A percentile compares a stretch with the other conserved stretches of the same genome.
These are phyloP conservation scores for Tolypocladium cylindrosporum DNA, from an alignment of 2,329 filamentous ascomycete genomes.

Conservation along the genomic window DNA sequence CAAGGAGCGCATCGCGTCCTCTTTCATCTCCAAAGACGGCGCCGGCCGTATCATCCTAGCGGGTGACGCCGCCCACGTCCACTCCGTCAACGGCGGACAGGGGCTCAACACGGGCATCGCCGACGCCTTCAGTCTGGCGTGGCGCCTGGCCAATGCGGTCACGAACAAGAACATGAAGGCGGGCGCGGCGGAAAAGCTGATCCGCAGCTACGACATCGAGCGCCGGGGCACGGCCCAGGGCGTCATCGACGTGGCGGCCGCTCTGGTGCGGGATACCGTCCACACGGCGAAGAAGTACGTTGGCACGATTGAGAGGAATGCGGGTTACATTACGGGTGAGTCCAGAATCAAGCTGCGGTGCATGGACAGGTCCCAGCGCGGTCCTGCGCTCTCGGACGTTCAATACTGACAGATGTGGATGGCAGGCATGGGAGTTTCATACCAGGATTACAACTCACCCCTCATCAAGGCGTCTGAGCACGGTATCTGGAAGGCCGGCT, in stretches of 20 bases:
- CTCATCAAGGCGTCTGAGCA: slow-evolving; percentile 20
- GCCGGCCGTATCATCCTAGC: slow-evolving; percentile 38
- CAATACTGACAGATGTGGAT: background rate
- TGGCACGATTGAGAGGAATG: slow-evolving; percentile 34
- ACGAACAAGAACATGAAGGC: slow-evolving; percentile 12
- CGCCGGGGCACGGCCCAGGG: slow-evolving; percentile 30
- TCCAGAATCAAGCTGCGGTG: background rate
- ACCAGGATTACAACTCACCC: slow-evolving; percentile 22
- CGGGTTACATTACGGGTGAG: slow-evolving; percentile 36
- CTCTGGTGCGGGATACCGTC: slow-evolving; percentile 33
- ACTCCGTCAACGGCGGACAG: slow-evolving; percentile 45
- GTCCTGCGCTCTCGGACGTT: background rate
- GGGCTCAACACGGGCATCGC: slow-evolving; percentile 49
- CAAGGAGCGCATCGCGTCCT: slow-evolving; percentile 28
- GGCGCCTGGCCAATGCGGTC: slow-evolving; percentile 32
- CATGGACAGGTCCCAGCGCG: no score
- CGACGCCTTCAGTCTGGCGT: slow-evolving; percentile 44
- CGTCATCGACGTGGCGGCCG: slow-evolving; percentile 36
- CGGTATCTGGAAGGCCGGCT: slow-evolving; percentile 27
- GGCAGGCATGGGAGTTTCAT: slow-evolving; percentile 30
- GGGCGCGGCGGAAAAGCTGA: slow-evolving; percentile 14
- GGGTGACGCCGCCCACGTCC: slow-evolving; percentile 47
- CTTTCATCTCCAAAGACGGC: slow-evolving; percentile 27
- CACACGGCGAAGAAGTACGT: slow-evolving; percentile 34
- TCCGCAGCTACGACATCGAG: slow-evolving; percentile 34